Evolutionary conservation across 2,329 filamentous ascomycete genomes (phyloP).

Genomic region (Talaromyces marneffei): DNA sequence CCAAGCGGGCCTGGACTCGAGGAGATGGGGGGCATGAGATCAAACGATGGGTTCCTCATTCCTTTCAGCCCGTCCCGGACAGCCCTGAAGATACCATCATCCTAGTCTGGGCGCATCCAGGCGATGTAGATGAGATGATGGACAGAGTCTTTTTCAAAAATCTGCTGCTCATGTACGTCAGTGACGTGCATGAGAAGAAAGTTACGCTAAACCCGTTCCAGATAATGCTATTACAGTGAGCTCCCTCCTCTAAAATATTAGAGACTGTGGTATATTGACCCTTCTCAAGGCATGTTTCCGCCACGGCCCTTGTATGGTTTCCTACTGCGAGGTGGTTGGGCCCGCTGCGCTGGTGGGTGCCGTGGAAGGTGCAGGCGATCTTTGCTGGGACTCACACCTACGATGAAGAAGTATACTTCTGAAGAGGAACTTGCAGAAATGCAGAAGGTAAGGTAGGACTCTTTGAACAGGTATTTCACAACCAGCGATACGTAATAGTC

Average conservation of each 20-base stretch:
- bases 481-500: background rate
- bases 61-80: background rate
- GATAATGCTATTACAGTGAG: slow-evolving; percentile 1
- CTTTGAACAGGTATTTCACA: background rate
- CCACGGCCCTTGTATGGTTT: slow-evolving; percentile 4
- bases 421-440: slow-evolving; percentile 3
- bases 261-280: background rate
- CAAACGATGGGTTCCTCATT: background rate
- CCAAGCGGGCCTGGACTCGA: background rate
- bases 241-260: background rate
- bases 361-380: background rate
- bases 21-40: background rate
- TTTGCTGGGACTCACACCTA: slow-evolving; percentile 5
- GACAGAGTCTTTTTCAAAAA: slow-evolving; percentile 1
- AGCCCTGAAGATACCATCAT: background rate
- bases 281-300: background rate
- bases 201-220: background rate
- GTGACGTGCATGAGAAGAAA: slow-evolving; percentile 5
- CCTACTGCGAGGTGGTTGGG: background rate
- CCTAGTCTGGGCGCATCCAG: background rate
- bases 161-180: background rate
- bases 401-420: slow-evolving; percentile 3
- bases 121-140: slow-evolving; percentile 2
- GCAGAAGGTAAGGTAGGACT: background rate
- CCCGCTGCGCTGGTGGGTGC: slow-evolving; percentile 6